phyloP scores from a whole-genome alignment of 1,284 basidiomycete genomes.

The Ganoderma multipileum region DNA sequence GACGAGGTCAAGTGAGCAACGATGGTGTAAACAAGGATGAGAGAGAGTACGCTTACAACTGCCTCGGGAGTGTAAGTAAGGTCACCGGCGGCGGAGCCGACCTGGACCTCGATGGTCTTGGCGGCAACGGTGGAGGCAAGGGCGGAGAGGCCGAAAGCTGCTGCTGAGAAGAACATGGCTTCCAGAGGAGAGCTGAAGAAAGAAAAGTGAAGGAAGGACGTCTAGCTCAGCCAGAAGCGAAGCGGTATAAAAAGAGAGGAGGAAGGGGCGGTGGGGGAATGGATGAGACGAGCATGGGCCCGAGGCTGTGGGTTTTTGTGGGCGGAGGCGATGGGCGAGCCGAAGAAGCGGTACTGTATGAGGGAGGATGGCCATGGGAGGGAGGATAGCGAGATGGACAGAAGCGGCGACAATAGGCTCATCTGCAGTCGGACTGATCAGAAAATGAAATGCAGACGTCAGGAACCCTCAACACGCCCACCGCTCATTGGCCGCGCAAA shows the following conservation, averaged over 20 bases:
- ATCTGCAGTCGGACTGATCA: constrained; percentile 23
- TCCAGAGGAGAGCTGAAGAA: constrained; percentile 41
- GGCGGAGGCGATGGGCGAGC: constrained; percentile 14
- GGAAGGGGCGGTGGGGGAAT: constrained; percentile 20
- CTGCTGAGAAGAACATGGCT: constrained; percentile 53
- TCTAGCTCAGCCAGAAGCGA: constrained; percentile 24
- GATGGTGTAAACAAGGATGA: constrained; percentile 11
- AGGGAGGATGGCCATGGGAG: neutral
- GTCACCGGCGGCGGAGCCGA: constrained; percentile 53
- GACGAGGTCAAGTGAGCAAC: constrained; percentile 9
- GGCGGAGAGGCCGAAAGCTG: constrained; percentile 48
- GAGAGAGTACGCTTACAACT: constrained; percentile 48
- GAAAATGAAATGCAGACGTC: constrained; percentile 6
- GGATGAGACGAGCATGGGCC: constrained; percentile 14
- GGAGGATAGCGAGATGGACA: neutral
- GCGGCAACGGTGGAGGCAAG: constrained; percentile 53
- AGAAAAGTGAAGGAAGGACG: constrained; percentile 33
- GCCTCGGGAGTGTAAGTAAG: constrained; percentile 56
- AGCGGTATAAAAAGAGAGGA: constrained; percentile 28
- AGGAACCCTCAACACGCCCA: constrained; percentile 14
- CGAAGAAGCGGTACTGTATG: constrained; percentile 26
- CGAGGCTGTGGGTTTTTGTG: constrained; percentile 18
- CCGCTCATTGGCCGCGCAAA: constrained; percentile 22
- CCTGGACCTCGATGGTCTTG: constrained; percentile 53
- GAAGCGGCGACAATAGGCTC: constrained; percentile 20